These are phyloP conservation scores for Kwoniella shivajii DNA, from an alignment of 1,284 basidiomycete genomes.

Conservation along the genomic window DNA sequence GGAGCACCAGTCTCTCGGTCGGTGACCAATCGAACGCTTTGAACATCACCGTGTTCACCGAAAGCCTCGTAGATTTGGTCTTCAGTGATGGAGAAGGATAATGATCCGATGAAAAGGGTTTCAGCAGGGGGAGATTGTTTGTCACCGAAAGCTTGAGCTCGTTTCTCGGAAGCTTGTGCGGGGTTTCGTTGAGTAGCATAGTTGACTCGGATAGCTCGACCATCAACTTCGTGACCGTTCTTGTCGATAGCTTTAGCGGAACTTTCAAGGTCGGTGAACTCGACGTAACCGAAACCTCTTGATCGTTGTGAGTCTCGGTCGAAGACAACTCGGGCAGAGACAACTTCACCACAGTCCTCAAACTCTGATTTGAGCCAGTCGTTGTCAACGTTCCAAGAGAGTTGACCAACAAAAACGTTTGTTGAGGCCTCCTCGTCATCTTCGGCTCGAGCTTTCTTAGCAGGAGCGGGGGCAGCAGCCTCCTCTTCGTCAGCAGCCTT, in stretches of 20 bases:
- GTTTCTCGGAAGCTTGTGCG: conserved; percentile 66
- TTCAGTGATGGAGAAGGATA: conserved; percentile 79
- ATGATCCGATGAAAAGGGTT: conserved; percentile 88
- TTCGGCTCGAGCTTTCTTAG: conserved; percentile 56
- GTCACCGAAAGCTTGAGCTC: conserved; percentile 78
- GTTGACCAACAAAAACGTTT: conserved; percentile 86
- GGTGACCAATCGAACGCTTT: conserved; percentile 87
- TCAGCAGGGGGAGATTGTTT: conserved; percentile 68
- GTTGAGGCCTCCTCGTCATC: conserved; percentile 63
- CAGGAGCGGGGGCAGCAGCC: conserved; percentile 69
- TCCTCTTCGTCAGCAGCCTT: conserved; percentile 75
- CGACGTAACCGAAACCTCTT: conserved; percentile 93
- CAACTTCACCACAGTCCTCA: conserved; percentile 81
- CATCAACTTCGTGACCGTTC: conserved; percentile 85
- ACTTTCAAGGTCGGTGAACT: conserved; percentile 69
- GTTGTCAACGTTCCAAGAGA: conserved; percentile 98
- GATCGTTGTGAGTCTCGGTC: conserved; percentile 86
- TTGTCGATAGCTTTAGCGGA: conserved; percentile 74
- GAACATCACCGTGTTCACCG: conserved; percentile 83
- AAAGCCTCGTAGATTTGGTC: conserved; percentile 91
- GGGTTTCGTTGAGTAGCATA: conserved; percentile 61
- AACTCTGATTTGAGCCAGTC: conserved; percentile 95
- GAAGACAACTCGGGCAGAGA: conserved; percentile 83
- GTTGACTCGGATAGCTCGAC: conserved; percentile 85
- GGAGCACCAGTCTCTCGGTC: conserved; percentile 87